Percentiles rank a stretch among this genome's conserved stretches.
These are phyloP conservation scores for Raffaelea ambrosiae DNA, from an alignment of 2,329 filamentous ascomycete genomes.

Conservation along the genomic window DNA sequence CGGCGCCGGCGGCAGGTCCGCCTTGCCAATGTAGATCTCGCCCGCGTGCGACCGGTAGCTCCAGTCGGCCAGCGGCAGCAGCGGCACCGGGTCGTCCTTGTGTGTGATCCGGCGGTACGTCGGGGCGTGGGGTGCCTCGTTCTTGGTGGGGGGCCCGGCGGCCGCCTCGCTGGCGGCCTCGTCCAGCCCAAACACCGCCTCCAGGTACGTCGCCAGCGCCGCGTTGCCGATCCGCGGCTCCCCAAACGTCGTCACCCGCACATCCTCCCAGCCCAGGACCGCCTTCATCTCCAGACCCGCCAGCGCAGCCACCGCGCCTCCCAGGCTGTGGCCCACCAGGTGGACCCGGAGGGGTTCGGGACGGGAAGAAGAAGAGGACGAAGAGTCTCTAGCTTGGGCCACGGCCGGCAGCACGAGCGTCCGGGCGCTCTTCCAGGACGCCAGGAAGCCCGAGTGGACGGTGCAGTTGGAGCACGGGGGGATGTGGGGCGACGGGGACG, in stretches of 20 bases:
- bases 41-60: constrained; percentile 78
- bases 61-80: constrained; percentile 82
- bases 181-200: constrained; percentile 39
- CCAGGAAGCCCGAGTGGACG: constrained; percentile 84
- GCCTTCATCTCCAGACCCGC: constrained; percentile 72
- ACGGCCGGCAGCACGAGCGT: constrained; percentile 60
- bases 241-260: constrained; percentile 83
- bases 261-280: constrained; percentile 60
- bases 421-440: constrained; percentile 72
- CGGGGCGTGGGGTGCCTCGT: background rate
- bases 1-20: constrained; percentile 56
- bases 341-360: constrained; percentile 67
- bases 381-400: constrained; percentile 35
- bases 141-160: too few species aligned
- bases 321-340: constrained; percentile 83
- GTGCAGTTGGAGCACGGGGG: constrained; percentile 72
- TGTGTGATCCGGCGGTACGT: constrained; percentile 77
- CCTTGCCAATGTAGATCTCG: constrained; percentile 77
- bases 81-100: constrained; percentile 74
- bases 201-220: constrained; percentile 46
- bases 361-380: constrained; percentile 20
- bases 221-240: constrained; percentile 64
- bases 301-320: constrained; percentile 83
- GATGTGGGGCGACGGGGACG: constrained; percentile 7
- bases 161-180: constrained; percentile 11